phyloP scores from a whole-genome alignment of 1,139 yeast genomes.

The Pichia sp. region DNA sequence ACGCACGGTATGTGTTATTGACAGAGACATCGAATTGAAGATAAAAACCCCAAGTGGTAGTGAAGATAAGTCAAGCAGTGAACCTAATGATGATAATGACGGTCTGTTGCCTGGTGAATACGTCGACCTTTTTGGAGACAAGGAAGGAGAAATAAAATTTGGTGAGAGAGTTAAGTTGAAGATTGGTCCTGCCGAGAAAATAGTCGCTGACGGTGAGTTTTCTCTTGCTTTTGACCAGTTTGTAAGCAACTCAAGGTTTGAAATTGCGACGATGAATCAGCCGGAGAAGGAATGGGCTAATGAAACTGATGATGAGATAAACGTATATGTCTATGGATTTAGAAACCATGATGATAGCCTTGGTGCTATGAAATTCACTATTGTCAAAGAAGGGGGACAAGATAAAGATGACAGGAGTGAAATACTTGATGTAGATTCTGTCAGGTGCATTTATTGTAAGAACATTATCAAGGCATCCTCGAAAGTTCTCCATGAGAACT shows the following conservation, averaged over 20 bases:
- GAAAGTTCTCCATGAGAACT: conserved; percentile 50
- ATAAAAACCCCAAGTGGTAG: conserved; percentile 34
- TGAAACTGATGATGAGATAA: conserved; percentile 4
- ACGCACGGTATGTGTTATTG: conserved; percentile 54
- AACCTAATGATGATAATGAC: conserved; percentile 7
- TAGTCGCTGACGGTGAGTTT: conserved; percentile 22
- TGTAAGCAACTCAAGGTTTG: conserved; percentile 20
- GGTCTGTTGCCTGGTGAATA: background rate
- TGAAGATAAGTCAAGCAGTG: conserved; percentile 34
- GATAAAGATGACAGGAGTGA: conserved; percentile 10
- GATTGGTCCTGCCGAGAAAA: conserved; percentile 9
- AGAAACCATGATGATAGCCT: conserved; percentile 1
- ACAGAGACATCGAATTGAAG: conserved; percentile 62
- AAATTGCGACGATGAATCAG: conserved; percentile 25
- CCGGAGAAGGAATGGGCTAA: conserved; percentile 13
- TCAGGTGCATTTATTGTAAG: conserved; percentile 49
- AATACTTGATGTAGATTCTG: conserved; percentile 14
- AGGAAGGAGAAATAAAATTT: conserved; percentile 3
- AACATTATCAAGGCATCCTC: conserved; percentile 41
- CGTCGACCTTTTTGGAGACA: conserved; percentile 8
- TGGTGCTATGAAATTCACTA: background rate
- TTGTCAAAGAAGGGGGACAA: background rate
- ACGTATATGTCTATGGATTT: conserved; percentile 11
- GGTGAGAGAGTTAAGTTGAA: conserved; percentile 10
- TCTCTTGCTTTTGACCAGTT: conserved; percentile 24